Evolutionary conservation across 1,284 basidiomycete species (phyloP).

Genomic region (Fomes fomentarius): DNA sequence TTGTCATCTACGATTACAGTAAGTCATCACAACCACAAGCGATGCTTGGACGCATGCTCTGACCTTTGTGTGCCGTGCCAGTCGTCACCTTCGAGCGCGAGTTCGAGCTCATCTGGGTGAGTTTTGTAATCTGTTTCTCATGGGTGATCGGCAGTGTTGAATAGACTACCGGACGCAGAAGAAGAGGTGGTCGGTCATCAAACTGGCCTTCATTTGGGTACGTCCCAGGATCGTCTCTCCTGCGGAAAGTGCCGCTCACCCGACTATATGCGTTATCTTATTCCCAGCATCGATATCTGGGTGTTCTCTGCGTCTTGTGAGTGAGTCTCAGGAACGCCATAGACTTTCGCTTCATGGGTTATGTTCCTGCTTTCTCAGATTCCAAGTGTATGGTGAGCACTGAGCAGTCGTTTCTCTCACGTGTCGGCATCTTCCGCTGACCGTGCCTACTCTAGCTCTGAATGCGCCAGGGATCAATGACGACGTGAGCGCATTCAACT

Average conservation of each 20-base stretch:
- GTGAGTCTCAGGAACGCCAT: constrained; percentile 1
- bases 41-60: neutral
- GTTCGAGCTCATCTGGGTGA: constrained; percentile 33
- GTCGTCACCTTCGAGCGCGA: constrained; percentile 30
- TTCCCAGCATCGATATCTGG: constrained; percentile 31
- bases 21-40: neutral
- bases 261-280: neutral
- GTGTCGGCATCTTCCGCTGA: neutral
- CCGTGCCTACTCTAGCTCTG: constrained; percentile 12
- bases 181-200: constrained; percentile 34
- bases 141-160: neutral
- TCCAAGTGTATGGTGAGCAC: constrained; percentile 29
- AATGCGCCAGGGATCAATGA: constrained; percentile 21
- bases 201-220: constrained; percentile 32
- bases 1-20: constrained; percentile 33
- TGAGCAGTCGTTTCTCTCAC: neutral
- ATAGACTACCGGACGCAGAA: constrained; percentile 19
- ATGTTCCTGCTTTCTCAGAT: constrained; percentile 16
- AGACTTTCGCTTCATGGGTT: neutral
- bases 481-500: constrained; percentile 18
- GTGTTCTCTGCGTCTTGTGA: constrained; percentile 28
- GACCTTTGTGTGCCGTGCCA: no score
- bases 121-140: neutral
- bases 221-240: constrained; percentile 8
- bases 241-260: constrained; percentile 1